Evolutionary conservation across 169 alveolate species (phyloP).

Genomic region (Eimeria praecox): DNA sequence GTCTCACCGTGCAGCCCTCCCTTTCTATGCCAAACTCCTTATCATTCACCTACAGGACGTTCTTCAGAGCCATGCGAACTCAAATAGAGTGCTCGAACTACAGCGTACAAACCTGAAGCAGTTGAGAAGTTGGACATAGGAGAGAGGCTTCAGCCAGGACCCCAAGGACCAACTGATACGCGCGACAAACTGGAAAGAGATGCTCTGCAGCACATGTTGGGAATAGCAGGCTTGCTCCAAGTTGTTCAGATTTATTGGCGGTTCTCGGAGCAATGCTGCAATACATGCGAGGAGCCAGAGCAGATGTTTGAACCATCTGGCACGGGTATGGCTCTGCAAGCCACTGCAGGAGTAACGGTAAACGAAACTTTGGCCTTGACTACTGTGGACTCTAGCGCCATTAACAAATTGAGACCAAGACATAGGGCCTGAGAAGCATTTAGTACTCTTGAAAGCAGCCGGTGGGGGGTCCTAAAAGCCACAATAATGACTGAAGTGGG

Average conservation of each 20-base stretch:
- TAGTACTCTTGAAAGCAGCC: too few relatives aligned
- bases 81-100: neutral
- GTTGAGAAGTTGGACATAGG: neutral
- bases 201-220: too few relatives aligned
- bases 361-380: neutral
- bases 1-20: neutral
- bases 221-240: too few relatives aligned
- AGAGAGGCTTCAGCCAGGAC: neutral
- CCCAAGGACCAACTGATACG: too few relatives aligned
- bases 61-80: neutral
- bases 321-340: too few relatives aligned
- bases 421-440: neutral
- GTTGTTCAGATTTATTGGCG: too few relatives aligned
- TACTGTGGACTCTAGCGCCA: neutral
- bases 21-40: neutral
- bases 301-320: too few relatives aligned
- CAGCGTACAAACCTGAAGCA: too few relatives aligned
- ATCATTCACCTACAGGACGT: neutral
- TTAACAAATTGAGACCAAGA: neutral
- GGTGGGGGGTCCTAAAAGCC: neutral
- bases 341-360: neutral
- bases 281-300: too few relatives aligned
- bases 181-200: too few relatives aligned
- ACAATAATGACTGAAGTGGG: conserved; percentile 93
- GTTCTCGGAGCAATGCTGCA: too few relatives aligned